Conservation (phyloP, 2,329 filamentous ascomycete species). For the Macroventuria anomochaeta region DNA sequence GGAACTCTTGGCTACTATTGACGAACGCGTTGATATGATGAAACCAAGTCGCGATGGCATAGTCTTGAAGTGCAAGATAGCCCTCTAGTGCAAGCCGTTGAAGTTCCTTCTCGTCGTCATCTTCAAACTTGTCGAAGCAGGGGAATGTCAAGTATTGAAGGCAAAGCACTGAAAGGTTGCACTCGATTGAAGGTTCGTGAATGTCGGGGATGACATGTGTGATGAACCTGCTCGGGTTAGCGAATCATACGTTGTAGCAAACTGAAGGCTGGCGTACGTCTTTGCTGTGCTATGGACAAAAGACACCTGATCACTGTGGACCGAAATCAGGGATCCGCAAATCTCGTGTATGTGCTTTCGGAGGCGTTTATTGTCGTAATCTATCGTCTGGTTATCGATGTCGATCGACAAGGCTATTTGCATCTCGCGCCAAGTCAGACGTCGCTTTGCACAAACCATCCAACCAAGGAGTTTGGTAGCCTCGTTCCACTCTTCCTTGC, state of each 20-base stretch:
- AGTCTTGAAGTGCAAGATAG: constrained; percentile 38
- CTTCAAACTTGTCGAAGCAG: constrained; percentile 26
- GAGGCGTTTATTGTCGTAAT: constrained; percentile 27
- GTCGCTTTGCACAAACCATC: constrained; percentile 39
- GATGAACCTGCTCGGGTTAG: constrained; percentile 27
- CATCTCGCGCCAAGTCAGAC: constrained; percentile 35
- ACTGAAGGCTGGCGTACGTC: too few relatives aligned
- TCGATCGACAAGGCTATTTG: constrained; percentile 37
- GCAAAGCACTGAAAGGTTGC: constrained; percentile 28
- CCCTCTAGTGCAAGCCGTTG: constrained; percentile 23
- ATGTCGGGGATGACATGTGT: constrained; percentile 21
- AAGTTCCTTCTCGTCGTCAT: constrained; percentile 19
- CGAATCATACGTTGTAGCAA: too few relatives aligned
- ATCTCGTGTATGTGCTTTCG: constrained; percentile 36
- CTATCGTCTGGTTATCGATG: constrained; percentile 22
- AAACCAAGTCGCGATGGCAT: constrained; percentile 41
- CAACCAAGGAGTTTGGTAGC: constrained; percentile 33
- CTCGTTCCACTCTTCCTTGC: constrained; percentile 18
- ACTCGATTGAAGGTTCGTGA: constrained; percentile 16
- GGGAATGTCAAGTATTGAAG: constrained; percentile 35
- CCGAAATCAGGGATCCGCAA: constrained; percentile 26
- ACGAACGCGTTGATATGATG: constrained; percentile 39
- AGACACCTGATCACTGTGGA: constrained; percentile 23
- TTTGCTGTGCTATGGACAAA: constrained; percentile 35
- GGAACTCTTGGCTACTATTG: constrained; percentile 21